These are phyloP conservation scores for Didymella lethalis DNA, from an alignment of 2,329 filamentous ascomycete genomes.

Conservation along the genomic window DNA sequence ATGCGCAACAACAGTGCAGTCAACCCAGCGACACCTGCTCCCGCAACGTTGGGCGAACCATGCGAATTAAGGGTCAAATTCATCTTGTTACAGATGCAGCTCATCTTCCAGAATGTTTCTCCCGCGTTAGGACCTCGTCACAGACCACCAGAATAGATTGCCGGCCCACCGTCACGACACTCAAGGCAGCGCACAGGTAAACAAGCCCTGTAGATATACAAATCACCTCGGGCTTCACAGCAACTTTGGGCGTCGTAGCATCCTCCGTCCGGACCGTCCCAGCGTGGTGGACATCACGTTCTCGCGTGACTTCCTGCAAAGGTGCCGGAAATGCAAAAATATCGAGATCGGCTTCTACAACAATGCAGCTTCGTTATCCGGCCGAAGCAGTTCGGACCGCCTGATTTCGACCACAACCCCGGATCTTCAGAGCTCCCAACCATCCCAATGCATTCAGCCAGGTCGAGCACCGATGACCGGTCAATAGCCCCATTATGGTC, in stretches of 20 bases:
- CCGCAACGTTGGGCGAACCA: constrained; percentile 24
- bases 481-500: constrained; percentile 14
- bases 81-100: constrained; percentile 26
- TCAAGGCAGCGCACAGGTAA: constrained; percentile 22
- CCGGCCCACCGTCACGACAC: constrained; percentile 34
- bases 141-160: constrained; percentile 43
- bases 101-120: constrained; percentile 47
- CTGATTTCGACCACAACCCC: constrained; percentile 10
- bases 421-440: constrained; percentile 10
- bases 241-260: constrained; percentile 8
- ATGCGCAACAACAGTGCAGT: constrained; percentile 13
- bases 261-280: constrained; percentile 9
- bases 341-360: constrained; percentile 3
- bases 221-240: constrained; percentile 16
- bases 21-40: not conserved
- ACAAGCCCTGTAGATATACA: constrained; percentile 11
- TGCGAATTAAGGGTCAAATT: constrained; percentile 22
- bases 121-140: constrained; percentile 33
- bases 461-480: constrained; percentile 20
- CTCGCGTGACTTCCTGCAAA: constrained; percentile 3
- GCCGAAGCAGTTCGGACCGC: constrained; percentile 8
- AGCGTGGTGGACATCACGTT: constrained; percentile 4
- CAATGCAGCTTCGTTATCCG: constrained; percentile 2
- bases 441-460: constrained; percentile 24
- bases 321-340: constrained; percentile 6